phyloP scores from a whole-genome alignment of 179 eudicot genomes.

The Patellifolia procumbens region DNA sequence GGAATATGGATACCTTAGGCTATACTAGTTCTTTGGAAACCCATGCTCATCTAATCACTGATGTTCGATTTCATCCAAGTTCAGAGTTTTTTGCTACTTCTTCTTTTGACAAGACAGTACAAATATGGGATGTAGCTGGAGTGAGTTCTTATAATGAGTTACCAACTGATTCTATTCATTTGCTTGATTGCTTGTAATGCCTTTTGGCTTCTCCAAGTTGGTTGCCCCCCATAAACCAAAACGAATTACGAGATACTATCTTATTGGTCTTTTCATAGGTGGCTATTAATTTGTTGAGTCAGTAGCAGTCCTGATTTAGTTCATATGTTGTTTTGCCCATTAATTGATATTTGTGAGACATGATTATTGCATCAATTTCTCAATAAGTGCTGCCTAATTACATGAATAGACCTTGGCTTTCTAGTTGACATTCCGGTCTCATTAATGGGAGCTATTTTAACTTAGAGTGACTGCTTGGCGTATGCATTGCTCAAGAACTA shows the following conservation, averaged over 20 bases:
- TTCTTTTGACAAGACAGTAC: constrained; percentile 57
- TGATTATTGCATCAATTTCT: neutral
- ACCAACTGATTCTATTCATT: neutral
- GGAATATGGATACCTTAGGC: constrained; percentile 38
- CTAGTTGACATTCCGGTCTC: neutral
- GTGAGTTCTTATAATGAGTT: constrained; percentile 28
- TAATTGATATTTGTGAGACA: neutral
- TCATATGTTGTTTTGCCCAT: neutral
- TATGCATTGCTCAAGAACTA: neutral
- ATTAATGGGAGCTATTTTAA: neutral
- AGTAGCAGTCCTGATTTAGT: neutral
- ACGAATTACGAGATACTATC: neutral
- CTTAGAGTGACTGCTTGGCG: neutral
- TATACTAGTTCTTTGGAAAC: constrained; percentile 26
- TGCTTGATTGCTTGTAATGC: neutral
- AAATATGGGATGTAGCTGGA: constrained; percentile 57
- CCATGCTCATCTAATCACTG: constrained; percentile 49
- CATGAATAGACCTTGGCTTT: neutral
- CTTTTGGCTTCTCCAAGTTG: neutral
- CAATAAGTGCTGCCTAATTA: neutral
- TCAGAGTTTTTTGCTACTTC: constrained; percentile 59
- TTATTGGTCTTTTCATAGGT: constrained; percentile 3
- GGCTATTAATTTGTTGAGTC: neutral
- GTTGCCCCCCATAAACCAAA: neutral
- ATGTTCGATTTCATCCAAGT: constrained; percentile 55